A percentile compares a stretch with the other conserved stretches of the same genome.
Evolutionary conservation across 805 yeast genomes (phyloP).

Genomic region (Schwanniomyces polymorphus): DNA sequence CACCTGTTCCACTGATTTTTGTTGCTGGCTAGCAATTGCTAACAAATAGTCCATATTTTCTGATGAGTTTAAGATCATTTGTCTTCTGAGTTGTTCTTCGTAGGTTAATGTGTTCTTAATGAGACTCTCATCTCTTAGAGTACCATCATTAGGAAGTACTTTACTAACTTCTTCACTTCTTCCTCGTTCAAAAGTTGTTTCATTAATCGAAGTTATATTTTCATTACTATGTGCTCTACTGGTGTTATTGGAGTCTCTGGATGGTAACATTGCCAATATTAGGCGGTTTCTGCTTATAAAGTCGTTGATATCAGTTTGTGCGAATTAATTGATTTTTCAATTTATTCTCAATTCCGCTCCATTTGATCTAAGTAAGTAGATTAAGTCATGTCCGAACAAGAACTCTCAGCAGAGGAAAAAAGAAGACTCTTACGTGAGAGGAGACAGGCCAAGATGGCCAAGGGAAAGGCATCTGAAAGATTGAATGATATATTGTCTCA

Average conservation of each 20-base stretch:
- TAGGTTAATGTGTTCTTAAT: constrained; percentile 14
- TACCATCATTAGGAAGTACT: neutral
- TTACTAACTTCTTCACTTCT: neutral
- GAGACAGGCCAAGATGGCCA: constrained; percentile 61
- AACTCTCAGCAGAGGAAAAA: constrained; percentile 54
- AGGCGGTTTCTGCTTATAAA: neutral
- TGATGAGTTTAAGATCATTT: constrained; percentile 37
- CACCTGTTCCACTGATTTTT: constrained; percentile 44
- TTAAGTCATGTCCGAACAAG: constrained; percentile 3
- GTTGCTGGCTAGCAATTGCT: constrained; percentile 40
- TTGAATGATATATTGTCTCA: constrained; percentile 44
- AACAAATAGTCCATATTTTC: constrained; percentile 39
- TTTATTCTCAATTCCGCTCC: neutral
- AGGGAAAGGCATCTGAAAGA: constrained; percentile 55
- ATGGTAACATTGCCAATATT: neutral
- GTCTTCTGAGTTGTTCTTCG: constrained; percentile 29
- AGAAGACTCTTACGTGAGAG: constrained; percentile 59
- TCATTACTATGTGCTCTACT: neutral
- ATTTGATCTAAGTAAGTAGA: neutral
- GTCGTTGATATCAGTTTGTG: neutral
- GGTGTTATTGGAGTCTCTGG: neutral
- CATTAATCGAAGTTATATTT: neutral
- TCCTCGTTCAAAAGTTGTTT: neutral
- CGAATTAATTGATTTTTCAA: neutral
- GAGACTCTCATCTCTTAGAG: neutral